phyloP scores from a whole-genome alignment of 129 eudicot species.

The Ambrosia artemisiifolia region DNA sequence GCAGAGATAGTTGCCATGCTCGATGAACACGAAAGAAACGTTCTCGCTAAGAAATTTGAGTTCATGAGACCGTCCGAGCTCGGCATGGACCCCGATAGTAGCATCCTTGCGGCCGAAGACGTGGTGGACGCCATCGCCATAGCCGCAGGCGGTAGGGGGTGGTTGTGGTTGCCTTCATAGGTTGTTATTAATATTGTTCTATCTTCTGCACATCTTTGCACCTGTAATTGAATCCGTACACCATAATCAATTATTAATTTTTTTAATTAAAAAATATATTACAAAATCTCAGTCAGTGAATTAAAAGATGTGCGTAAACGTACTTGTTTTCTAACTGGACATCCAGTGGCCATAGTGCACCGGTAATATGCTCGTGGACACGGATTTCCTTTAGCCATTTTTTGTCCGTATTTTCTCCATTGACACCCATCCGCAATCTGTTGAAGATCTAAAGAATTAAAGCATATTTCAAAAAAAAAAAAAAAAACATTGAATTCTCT shows the following conservation, averaged over 20 bases:
- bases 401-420: conserved; percentile 96
- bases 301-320: too few species aligned
- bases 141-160: conserved; percentile 66
- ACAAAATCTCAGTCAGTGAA: too few species aligned
- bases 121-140: conserved; percentile 94
- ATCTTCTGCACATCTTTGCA: conserved; percentile 79
- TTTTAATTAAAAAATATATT: too few species aligned
- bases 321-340: conserved; percentile 93
- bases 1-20: conserved; percentile 53
- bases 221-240: conserved; percentile 34
- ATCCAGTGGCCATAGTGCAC: conserved; percentile 73
- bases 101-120: conserved; percentile 86
- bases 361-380: conserved; percentile 93
- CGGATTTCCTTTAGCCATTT: conserved; percentile 85
- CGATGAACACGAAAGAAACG: conserved; percentile 46
- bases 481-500: background rate
- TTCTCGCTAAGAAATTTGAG: conserved; percentile 34
- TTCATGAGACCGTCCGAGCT: conserved; percentile 48
- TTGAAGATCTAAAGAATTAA: background rate
- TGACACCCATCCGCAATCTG: conserved; percentile 79
- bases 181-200: conserved; percentile 75
- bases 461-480: too few species aligned
- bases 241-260: background rate
- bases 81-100: conserved; percentile 68
- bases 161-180: conserved; percentile 84